phyloP scores from a whole-genome alignment of 805 yeast genomes.

The Candida quercuum region DNA sequence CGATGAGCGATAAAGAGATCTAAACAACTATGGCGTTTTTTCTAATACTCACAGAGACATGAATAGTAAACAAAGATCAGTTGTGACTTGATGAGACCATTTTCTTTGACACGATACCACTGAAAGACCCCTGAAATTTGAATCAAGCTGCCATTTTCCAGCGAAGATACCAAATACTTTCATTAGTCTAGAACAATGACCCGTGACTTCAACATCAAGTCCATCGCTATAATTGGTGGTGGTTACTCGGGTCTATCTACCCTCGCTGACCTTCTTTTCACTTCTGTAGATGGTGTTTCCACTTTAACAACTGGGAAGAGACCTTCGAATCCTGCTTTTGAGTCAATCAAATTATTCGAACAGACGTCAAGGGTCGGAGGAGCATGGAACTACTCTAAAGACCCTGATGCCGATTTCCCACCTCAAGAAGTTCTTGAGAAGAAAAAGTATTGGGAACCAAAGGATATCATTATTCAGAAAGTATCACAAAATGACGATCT shows the following conservation, averaged over 20 bases:
- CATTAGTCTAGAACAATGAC: no score
- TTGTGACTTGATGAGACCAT: no score
- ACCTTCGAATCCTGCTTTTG: slow-evolving; percentile 20
- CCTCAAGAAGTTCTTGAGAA: slow-evolving; percentile 24
- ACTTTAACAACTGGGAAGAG: neutral
- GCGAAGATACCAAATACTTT: no score
- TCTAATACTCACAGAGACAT: no score
- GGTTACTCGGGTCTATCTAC: slow-evolving; percentile 3
- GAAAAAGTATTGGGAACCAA: slow-evolving; percentile 26
- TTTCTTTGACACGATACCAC: no score
- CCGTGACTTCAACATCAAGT: neutral
- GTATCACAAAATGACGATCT: slow-evolving; percentile 16
- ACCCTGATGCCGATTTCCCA: slow-evolving; percentile 10
- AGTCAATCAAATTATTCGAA: slow-evolving; percentile 31
- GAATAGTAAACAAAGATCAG: no score
- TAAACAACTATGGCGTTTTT: no score
- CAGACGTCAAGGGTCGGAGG: slow-evolving; percentile 32
- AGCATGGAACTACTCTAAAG: slow-evolving; percentile 28
- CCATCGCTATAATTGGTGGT: slow-evolving; percentile 3
- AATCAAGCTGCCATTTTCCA: no score
- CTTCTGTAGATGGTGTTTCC: neutral
- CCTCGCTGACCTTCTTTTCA: neutral
- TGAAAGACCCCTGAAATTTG: no score
- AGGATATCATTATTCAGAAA: slow-evolving; percentile 23
- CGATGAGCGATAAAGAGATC: no score